Base-by-base conservation (phyloP, 768 basidiomycete species). In the Serendipita sp. region DNA sequence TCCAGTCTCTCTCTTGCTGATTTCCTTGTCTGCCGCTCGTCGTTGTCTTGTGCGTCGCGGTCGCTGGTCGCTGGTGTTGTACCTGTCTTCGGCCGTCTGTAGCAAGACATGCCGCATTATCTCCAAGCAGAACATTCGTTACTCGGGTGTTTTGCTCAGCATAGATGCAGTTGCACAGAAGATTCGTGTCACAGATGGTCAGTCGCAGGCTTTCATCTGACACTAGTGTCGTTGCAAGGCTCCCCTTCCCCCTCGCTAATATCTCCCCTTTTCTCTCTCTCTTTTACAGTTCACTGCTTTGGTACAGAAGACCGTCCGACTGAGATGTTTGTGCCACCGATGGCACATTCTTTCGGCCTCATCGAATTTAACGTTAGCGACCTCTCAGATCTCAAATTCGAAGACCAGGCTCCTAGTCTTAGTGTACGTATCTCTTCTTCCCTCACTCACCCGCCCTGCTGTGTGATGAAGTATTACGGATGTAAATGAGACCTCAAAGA, bases 391-490 rank as follows among this genome's bases (percentile, higher is more conserved):
- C 63, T 55, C 63, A 48, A 50, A 44, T 53, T 53, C 55, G 64
- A n/a, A 8, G 64, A 50, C 18, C 13, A 62, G 34, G 55, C 27
- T 40, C 53, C 64, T 55, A 55, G 62, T 34, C 50, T 46, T 29
- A 44, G 29, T 40, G 40, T 64, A 36, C 33, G 55, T 60, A 18
- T 11, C 10, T 3, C 10, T 31, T 4, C 18, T 60, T 10, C 0
- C 34, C 10, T 48, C 44, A 37, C 27, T 55, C 53, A 48, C 65
- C 62, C 63, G 40, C 34, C 46, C 62, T 63, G 43, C n/a, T n/a
- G 52, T 66, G 62, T 69, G 75, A 78, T 77, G 78, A 78, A 73
- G 64, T 50, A 74, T 77, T 69, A 73, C 76, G 78, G 76, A 77
- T 78, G 76, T 78, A 72, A 75, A 73, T 68, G 74, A 74, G 72